A percentile compares a stretch with the other conserved stretches of the same genome.
phyloP scores from a whole-genome alignment of 1,284 basidiomycete species.

The Pseudozyma flocculosa region DNA sequence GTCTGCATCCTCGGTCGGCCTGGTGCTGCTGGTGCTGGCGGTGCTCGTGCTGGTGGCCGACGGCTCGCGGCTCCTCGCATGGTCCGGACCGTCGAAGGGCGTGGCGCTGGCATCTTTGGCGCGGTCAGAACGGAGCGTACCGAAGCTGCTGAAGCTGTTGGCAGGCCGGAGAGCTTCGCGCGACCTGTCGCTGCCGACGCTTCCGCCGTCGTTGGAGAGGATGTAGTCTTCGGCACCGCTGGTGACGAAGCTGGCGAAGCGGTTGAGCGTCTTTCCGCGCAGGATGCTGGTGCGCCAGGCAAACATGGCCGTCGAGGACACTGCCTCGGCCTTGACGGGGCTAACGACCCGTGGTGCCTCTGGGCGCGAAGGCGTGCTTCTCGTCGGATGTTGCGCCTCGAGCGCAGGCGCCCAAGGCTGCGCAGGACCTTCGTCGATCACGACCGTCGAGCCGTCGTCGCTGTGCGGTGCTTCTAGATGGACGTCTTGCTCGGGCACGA shows the following conservation, averaged over 20 bases:
- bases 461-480: too few species aligned
- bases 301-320: background rate
- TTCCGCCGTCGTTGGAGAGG: constrained; percentile 29
- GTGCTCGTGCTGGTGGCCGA: background rate
- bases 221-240: constrained; percentile 73
- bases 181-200: constrained; percentile 17
- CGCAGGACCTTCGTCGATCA: too few species aligned
- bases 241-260: constrained; percentile 79
- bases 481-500: too few species aligned
- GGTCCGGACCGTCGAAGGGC: too few species aligned
- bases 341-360: background rate
- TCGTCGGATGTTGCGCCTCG: too few species aligned
- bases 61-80: background rate
- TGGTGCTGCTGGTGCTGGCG: background rate
- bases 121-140: background rate
- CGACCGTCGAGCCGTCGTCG: too few species aligned
- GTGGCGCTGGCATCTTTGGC: too few species aligned
- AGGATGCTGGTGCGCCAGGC: constrained; percentile 60
- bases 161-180: constrained; percentile 11
- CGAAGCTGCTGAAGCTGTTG: background rate
- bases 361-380: background rate
- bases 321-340: background rate
- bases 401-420: too few species aligned
- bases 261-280: constrained; percentile 73
- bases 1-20: constrained; percentile 4